Conservation (phyloP, 1,139 yeast genomes). For the Yamadazyma sp. region DNA sequence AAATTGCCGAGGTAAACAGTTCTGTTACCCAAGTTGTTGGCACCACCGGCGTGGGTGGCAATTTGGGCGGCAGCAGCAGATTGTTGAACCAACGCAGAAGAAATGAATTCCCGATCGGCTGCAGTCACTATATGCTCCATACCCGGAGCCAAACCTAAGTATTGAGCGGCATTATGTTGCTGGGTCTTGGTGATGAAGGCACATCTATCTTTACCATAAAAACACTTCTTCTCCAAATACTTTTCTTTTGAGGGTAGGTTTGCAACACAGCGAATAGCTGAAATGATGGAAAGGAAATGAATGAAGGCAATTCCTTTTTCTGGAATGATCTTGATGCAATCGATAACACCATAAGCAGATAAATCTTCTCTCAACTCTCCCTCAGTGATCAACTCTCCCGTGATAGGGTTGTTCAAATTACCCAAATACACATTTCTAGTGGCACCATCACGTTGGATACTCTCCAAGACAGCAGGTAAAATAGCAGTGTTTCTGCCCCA, state of each 20-base stretch:
- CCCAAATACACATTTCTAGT: conserved; percentile 90
- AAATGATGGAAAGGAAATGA: conserved; percentile 57
- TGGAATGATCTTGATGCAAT: conserved; percentile 55
- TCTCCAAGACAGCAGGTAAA: conserved; percentile 65
- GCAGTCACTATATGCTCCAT: conserved; percentile 81
- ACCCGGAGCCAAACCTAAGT: conserved; percentile 87
- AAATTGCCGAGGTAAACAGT: conserved; percentile 88
- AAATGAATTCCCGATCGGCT: conserved; percentile 68
- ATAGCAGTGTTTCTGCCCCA: conserved; percentile 72
- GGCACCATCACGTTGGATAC: conserved; percentile 84
- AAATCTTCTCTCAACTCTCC: conserved; percentile 54
- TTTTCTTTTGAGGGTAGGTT: conserved; percentile 55
- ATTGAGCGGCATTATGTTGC: conserved; percentile 96
- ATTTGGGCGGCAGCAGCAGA: conserved; percentile 72
- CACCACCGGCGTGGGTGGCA: conserved; percentile 75
- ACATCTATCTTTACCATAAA: conserved; percentile 65
- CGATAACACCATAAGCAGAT: conserved; percentile 53
- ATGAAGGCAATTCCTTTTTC: conserved; percentile 63
- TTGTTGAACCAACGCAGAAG: conserved; percentile 64
- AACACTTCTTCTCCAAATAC: conserved; percentile 56
- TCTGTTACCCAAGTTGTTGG: conserved; percentile 82
- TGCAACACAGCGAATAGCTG: conserved; percentile 61
- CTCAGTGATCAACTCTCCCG: conserved; percentile 54
- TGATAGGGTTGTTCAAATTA: conserved; percentile 53
- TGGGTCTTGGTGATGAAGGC: conserved; percentile 87